A percentile compares a stretch with the other conserved stretches of the same genome.
These are phyloP conservation scores for Rhodotorula sphaerocarpa DNA, from an alignment of 768 basidiomycete genomes.

Conservation along the genomic window DNA sequence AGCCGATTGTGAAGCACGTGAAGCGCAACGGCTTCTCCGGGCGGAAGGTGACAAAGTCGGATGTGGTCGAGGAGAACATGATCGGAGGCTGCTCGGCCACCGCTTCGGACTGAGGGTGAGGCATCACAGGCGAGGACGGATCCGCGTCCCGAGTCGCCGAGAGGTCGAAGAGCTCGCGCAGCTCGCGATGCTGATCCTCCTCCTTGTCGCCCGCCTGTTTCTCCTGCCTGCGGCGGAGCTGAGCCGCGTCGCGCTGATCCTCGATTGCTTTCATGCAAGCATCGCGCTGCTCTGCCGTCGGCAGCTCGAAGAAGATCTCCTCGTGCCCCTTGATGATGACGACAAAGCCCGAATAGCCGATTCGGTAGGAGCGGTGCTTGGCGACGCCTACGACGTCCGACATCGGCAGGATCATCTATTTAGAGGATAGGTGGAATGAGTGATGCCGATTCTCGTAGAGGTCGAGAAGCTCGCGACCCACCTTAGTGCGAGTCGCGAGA, in stretches of 20 bases:
- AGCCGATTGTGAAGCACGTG: conserved; percentile 92
- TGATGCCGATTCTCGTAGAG: conserved; percentile 2
- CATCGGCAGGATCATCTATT: conserved; percentile 88
- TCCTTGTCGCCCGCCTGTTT: conserved; percentile 40
- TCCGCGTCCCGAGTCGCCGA: conserved; percentile 48
- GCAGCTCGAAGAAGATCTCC: conserved; percentile 94
- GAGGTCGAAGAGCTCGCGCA: conserved; percentile 75
- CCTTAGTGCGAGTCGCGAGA: conserved; percentile 69
- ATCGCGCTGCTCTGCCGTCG: conserved; percentile 66
- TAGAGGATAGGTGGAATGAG: neutral
- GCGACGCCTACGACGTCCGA: conserved; percentile 77
- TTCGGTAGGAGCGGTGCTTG: conserved; percentile 74
- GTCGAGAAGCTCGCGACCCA: conserved; percentile 45
- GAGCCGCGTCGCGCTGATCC: conserved; percentile 67
- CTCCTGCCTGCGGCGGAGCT: conserved; percentile 45
- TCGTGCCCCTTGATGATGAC: conserved; percentile 92
- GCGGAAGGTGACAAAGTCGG: conserved; percentile 93
- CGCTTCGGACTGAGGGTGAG: conserved; percentile 33
- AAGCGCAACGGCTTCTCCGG: conserved; percentile 75
- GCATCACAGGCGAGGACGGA: conserved; percentile 15
- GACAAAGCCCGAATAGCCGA: conserved; percentile 80
- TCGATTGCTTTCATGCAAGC: conserved; percentile 69
- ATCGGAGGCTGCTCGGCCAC: conserved; percentile 50
- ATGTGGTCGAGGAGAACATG: conserved; percentile 93
- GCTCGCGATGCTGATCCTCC: conserved; percentile 56